phyloP scores from a whole-genome alignment of 495 filamentous ascomycete genomes.

The Letharia lupina region DNA sequence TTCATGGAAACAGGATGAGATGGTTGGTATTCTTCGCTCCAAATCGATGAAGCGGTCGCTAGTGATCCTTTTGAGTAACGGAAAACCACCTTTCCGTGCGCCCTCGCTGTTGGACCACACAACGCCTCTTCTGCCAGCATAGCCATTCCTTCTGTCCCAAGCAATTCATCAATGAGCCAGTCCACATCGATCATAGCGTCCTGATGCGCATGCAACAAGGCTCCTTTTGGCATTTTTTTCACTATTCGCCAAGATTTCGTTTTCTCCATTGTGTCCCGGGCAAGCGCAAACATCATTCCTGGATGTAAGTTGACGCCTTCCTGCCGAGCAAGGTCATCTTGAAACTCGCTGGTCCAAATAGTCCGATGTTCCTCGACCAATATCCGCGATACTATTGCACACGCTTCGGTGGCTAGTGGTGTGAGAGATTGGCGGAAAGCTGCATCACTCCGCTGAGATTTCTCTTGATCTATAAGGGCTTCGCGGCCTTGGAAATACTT shows the following conservation, averaged over 20 bases:
- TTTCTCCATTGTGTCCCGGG: conserved; percentile 68
- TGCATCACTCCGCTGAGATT: conserved; percentile 62
- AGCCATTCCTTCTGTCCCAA: conserved; percentile 68
- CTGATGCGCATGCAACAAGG: conserved; percentile 78
- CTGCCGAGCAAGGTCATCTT: conserved; percentile 51
- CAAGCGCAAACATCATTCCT: conserved; percentile 81
- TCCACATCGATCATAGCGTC: conserved; percentile 85
- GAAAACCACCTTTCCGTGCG: conserved; percentile 46
- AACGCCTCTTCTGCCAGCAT: conserved; percentile 52
- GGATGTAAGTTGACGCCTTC: conserved; percentile 51
- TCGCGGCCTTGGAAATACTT: conserved; percentile 70
- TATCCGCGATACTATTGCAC: conserved; percentile 68
- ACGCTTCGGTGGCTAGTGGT: conserved; percentile 64
- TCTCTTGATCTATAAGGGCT: conserved; percentile 70
- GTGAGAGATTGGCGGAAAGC: conserved; percentile 52
- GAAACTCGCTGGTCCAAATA: conserved; percentile 62
- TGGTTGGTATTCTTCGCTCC: conserved; percentile 52
- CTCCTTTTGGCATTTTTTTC: conserved; percentile 80
- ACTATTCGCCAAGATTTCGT: conserved; percentile 83
- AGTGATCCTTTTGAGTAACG: conserved; percentile 37
- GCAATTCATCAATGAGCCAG: conserved; percentile 60
- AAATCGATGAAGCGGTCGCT: conserved; percentile 39
- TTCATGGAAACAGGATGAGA: conserved; percentile 49
- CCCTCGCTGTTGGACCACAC: conserved; percentile 36
- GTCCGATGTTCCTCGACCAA: conserved; percentile 63